A percentile compares a stretch with the other conserved stretches of the same genome.
Evolutionary conservation across 495 filamentous ascomycete species (phyloP).

Genomic region (Penicillium angulare): DNA sequence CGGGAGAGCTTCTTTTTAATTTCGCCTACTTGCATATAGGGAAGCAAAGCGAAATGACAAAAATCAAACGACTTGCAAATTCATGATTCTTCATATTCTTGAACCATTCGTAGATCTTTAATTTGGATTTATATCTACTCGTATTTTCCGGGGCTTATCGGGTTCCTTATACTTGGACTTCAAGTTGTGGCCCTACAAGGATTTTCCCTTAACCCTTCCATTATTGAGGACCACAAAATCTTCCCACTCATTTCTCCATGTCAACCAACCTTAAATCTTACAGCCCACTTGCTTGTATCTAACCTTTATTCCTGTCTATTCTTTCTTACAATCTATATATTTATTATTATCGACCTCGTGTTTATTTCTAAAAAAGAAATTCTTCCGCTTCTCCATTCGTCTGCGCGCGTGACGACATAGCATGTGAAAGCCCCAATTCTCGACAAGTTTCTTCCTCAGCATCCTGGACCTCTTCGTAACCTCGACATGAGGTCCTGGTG

Average conservation of each 20-base stretch:
- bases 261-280: no score
- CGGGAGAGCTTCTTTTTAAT: constrained; percentile 43
- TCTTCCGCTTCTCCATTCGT: neutral
- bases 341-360: no score
- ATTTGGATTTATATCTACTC: neutral
- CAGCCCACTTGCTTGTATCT: no score
- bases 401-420: constrained; percentile 23
- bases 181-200: no score
- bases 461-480: constrained; percentile 6
- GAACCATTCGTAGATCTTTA: neutral
- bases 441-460: constrained; percentile 9
- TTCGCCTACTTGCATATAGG: constrained; percentile 48
- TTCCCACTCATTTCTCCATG: no score
- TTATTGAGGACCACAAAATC: no score
- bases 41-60: constrained; percentile 46
- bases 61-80: constrained; percentile 45
- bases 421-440: constrained; percentile 37
- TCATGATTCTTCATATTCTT: constrained; percentile 19
- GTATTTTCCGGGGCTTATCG: no score
- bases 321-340: no score
- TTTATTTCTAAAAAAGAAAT: neutral
- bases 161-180: no score
- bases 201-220: no score
- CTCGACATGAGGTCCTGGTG: constrained; percentile 25
- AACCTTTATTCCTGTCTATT: no score